phyloP scores from a whole-genome alignment of 1,284 basidiomycete genomes.

The Mycena citricolor region DNA sequence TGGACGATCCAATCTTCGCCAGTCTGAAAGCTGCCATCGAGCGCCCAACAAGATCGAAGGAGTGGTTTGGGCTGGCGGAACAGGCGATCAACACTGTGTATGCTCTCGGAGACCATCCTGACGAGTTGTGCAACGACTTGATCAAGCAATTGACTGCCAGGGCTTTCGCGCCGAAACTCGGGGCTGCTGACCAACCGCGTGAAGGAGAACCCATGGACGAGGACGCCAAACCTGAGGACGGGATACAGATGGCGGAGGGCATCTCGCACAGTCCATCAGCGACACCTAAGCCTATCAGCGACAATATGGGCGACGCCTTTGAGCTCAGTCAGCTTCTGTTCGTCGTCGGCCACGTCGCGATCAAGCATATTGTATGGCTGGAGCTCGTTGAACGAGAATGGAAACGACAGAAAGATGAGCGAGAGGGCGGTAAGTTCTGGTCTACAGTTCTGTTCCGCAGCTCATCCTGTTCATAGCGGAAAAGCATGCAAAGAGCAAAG shows the following conservation, averaged over 20 bases:
- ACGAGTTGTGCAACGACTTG: slow-evolving; percentile 78
- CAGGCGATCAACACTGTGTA: slow-evolving; percentile 97
- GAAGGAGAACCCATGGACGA: slow-evolving; percentile 47
- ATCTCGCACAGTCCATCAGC: slow-evolving; percentile 24
- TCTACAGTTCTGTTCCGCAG: neutral
- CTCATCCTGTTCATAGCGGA: slow-evolving; percentile 43
- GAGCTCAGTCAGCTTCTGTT: slow-evolving; percentile 90
- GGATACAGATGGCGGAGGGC: slow-evolving; percentile 14
- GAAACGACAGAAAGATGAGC: slow-evolving; percentile 94
- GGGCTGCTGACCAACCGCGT: slow-evolving; percentile 20
- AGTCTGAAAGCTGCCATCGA: slow-evolving; percentile 81
- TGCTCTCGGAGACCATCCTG: slow-evolving; percentile 91
- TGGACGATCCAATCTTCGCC: slow-evolving; percentile 86
- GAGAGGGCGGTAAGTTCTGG: slow-evolving; percentile 61
- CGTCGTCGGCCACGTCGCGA: slow-evolving; percentile 92
- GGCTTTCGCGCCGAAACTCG: slow-evolving; percentile 57
- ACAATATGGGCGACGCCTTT: slow-evolving; percentile 77
- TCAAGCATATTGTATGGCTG: slow-evolving; percentile 96
- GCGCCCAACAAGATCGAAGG: slow-evolving; percentile 76
- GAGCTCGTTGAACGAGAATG: slow-evolving; percentile 97
- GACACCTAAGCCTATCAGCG: slow-evolving; percentile 34
- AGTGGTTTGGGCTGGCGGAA: slow-evolving; percentile 96
- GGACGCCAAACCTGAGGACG: slow-evolving; percentile 32
- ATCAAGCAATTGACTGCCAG: slow-evolving; percentile 79
- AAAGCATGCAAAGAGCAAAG: slow-evolving; percentile 58